Percentiles rank a stretch among this genome's conserved stretches.
phyloP scores from a whole-genome alignment of 2,329 filamentous ascomycete genomes.

The Plectosphaerella sp. region DNA sequence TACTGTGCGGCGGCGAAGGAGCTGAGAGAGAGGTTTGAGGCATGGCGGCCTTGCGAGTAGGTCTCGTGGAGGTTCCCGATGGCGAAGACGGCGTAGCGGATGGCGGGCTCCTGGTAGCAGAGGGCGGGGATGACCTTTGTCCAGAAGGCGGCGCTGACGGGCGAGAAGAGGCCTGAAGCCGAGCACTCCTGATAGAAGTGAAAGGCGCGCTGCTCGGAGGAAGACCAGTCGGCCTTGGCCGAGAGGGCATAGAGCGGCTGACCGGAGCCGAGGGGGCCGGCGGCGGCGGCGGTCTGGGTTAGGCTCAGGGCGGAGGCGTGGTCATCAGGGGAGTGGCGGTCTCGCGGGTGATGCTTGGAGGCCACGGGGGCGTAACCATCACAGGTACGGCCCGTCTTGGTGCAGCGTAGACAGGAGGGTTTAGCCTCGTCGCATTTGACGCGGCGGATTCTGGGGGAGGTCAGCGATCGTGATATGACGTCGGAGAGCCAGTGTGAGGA shows the following conservation, averaged over 20 bases:
- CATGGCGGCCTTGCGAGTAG: conserved; percentile 5
- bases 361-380: conserved; percentile 20
- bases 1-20: conserved; percentile 40
- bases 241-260: neutral
- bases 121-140: conserved; percentile 39
- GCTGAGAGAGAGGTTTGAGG: conserved; percentile 1
- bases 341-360: too few relatives aligned
- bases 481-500: neutral
- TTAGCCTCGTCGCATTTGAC: conserved; percentile 27
- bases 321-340: too few relatives aligned
- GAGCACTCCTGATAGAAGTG: conserved; percentile 28
- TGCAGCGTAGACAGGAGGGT: conserved; percentile 21
- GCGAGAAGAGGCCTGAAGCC: conserved; percentile 30
- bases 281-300: too few relatives aligned
- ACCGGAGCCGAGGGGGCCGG: too few relatives aligned
- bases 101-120: conserved; percentile 36
- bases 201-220: conserved; percentile 19
- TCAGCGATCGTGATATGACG: neutral
- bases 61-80: conserved; percentile 41
- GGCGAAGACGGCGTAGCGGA: conserved; percentile 46
- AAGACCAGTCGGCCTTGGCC: neutral
- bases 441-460: conserved; percentile 17
- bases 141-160: conserved; percentile 37
- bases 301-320: too few relatives aligned
- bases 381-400: conserved; percentile 16